Evolutionary conservation across 176 grass and related monocot genomes (phyloP).

Genomic region (Aegilops sharonensis): DNA sequence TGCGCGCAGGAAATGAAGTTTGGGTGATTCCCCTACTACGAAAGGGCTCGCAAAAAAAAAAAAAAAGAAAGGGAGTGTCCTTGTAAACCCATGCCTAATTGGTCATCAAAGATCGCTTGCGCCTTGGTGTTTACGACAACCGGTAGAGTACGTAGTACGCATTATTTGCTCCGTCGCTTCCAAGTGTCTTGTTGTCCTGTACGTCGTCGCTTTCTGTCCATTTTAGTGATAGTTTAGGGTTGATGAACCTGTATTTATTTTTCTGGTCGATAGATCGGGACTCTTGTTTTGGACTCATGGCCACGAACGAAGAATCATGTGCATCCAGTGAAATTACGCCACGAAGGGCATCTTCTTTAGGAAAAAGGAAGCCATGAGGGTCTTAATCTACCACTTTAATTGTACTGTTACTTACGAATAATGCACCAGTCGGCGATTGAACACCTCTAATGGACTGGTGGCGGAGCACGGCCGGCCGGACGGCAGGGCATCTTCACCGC

Average conservation of each 20-base stretch:
- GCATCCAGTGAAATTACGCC: not conserved
- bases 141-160: not conserved
- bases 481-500: no score
- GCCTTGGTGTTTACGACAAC: not conserved
- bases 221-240: not conserved
- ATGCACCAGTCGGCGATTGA: no score
- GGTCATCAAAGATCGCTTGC: not conserved
- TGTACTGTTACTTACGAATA: no score
- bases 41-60: no score
- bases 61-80: no score
- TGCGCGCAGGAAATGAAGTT: not conserved
- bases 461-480: no score
- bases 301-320: not conserved
- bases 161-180: not conserved
- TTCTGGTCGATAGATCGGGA: not conserved
- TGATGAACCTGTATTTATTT: not conserved
- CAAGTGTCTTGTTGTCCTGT: not conserved
- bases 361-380: no score
- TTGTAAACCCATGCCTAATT: no score
- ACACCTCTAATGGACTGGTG: no score
- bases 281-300: not conserved
- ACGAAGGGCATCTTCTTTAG: no score
- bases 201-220: not conserved
- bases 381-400: no score
- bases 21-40: not conserved